Base-by-base conservation (phyloP, 1,284 basidiomycete genomes). In the Polyporus tsugae region DNA sequence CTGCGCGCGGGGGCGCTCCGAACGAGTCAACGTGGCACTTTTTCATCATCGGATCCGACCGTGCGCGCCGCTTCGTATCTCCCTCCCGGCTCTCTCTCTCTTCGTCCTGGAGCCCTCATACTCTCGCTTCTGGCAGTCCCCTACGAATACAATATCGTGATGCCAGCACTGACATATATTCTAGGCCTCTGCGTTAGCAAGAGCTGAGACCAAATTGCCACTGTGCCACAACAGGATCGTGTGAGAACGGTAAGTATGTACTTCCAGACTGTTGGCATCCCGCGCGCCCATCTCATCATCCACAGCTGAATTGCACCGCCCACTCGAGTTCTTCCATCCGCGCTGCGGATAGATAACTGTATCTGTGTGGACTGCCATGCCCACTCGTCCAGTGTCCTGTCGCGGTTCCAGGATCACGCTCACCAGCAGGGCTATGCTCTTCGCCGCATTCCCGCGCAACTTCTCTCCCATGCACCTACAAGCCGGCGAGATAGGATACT, bases 241-340 rank as follows among this genome's bases (percentile, higher is more conserved):
- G 49, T 13, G 25, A 52, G 10, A 52, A 52, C 11, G 0, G 25
- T 33, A 49, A 22, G 52, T 53, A 53, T 13, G 52, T 33, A 29
- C 29, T 29, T 29, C 29, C 52, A 15, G 4, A 2, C 13, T 11
- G 22, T 29, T 29, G 22, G 49, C 25, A 53, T 33, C 52, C 29
- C 52, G 25, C 29, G 52, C 52, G 52, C 52, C 55, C 55, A 57
- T 38, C 55, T 19, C 36, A 58, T 38, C 55, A n/a, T 58, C 55
- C 35, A 36, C 35, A 35, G 55, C 19, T 58, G 9, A 35, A 38
- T 22, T 35, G 33, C 35, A 36, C 55, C 33, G 35, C 35, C 35
- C 19, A 4, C 19, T n/a, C 55, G 55, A 58, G 35, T 9, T 9
- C 35, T 35, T 35, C 55, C 55, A 38, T 36, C 35, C 38, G 35